These are phyloP conservation scores for Cenococcum geophilum DNA, from an alignment of 495 filamentous ascomycete species.

Conservation along the genomic window DNA sequence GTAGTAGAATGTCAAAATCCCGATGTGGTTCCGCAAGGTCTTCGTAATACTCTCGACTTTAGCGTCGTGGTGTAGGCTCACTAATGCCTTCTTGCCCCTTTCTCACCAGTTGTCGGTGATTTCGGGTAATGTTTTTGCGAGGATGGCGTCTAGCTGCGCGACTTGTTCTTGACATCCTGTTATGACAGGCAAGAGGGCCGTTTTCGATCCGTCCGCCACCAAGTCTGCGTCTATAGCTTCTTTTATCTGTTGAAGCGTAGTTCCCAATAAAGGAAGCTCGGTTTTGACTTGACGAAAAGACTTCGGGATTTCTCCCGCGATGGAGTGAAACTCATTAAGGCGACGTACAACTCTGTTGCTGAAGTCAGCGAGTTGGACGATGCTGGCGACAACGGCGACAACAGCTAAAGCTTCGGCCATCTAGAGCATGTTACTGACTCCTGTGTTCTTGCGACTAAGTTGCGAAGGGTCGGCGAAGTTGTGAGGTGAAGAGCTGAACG, in stretches of 20 bases:
- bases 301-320: slow-evolving; percentile 9
- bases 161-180: slow-evolving; percentile 6
- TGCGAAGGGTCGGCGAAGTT: no score
- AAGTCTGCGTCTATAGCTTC: slow-evolving; percentile 3
- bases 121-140: slow-evolving; percentile 12
- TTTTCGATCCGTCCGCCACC: neutral
- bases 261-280: slow-evolving; percentile 14
- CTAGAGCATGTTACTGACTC: no score
- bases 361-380: slow-evolving; percentile 21
- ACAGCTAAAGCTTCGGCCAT: slow-evolving; percentile 23
- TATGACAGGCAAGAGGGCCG: slow-evolving; percentile 9
- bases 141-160: slow-evolving; percentile 10
- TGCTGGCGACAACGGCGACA: slow-evolving; percentile 19
- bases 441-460: neutral
- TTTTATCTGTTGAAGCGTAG: slow-evolving; percentile 13
- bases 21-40: slow-evolving; percentile 5
- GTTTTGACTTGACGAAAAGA: slow-evolving; percentile 16
- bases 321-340: slow-evolving; percentile 16
- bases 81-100: slow-evolving; percentile 15
- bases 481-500: no score
- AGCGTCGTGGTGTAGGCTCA: slow-evolving; percentile 7
- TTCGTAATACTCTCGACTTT: slow-evolving; percentile 14
- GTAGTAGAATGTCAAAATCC: slow-evolving; percentile 18
- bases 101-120: slow-evolving; percentile 1
- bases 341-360: slow-evolving; percentile 16